phyloP scores from a whole-genome alignment of 2,329 filamentous ascomycete species.

The Stenocarpella maydis region DNA sequence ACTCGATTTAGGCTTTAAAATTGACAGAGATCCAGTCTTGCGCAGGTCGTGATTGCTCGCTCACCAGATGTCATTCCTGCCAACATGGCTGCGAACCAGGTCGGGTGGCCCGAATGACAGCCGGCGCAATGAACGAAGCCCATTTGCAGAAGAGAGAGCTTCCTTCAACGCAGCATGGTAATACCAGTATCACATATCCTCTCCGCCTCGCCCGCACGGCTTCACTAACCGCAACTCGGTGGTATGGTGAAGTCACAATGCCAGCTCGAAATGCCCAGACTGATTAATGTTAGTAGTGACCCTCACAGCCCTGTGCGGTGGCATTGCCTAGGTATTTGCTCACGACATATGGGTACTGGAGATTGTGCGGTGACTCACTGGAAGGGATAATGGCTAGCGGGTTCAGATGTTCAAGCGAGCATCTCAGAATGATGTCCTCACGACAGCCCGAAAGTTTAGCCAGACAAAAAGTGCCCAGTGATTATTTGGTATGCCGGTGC shows the following conservation, averaged over 20 bases:
- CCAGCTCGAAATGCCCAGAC: not conserved
- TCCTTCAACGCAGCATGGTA: not conserved
- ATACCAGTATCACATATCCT: not conserved
- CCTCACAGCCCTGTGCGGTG: not conserved
- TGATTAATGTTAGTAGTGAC: not conserved
- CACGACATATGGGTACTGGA: not conserved
- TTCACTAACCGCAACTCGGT: not conserved
- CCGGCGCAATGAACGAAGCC: not conserved
- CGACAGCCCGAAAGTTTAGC: not conserved
- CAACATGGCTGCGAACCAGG: not conserved
- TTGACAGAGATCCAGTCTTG: too few relatives aligned
- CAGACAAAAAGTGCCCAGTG: not conserved
- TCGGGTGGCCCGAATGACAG: not conserved
- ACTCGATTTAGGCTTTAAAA: too few relatives aligned
- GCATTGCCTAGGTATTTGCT: not conserved
- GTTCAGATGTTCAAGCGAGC: slow-evolving; percentile 5
- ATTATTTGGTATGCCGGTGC: not conserved
- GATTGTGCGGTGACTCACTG: not conserved
- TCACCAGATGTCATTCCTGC: not conserved
- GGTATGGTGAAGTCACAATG: not conserved
- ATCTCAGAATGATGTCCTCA: not conserved
- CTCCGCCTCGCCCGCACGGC: not conserved
- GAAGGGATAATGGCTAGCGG: not conserved
- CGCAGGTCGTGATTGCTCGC: slow-evolving; percentile 2
- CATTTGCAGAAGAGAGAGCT: not conserved